These are phyloP conservation scores for bread wheat (Triticum aestivum) DNA, from an alignment of 176 grass and related monocot genomes.

Conservation along the genomic window IWGSC_CS_RefSeq_v2.1 NC_057801.1:782313800-782314299, in stretches of 20 bases:
- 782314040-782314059: neutral
- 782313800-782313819: neutral
- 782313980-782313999: neutral
- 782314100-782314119: slow-evolving; percentile 7
- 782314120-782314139: neutral
- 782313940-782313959: neutral
- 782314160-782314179: slow-evolving; percentile 33
- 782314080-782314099: neutral
- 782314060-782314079: neutral
- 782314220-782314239: slow-evolving; percentile 4
- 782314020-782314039: neutral
- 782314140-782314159: neutral
- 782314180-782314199: neutral
- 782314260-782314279: neutral
- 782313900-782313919: neutral
- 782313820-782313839: too few species aligned
- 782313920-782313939: neutral
- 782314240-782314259: neutral
- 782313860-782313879: too few species aligned
- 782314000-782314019: neutral
- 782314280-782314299: neutral
- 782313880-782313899: neutral
- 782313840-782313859: too few species aligned
- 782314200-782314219: slow-evolving; percentile 22
- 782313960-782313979: neutral